Evolutionary conservation across 1,284 basidiomycete species (phyloP), one percentile per base, ranked within the genome.

Genomic region (Marasmius sp.): DNA sequence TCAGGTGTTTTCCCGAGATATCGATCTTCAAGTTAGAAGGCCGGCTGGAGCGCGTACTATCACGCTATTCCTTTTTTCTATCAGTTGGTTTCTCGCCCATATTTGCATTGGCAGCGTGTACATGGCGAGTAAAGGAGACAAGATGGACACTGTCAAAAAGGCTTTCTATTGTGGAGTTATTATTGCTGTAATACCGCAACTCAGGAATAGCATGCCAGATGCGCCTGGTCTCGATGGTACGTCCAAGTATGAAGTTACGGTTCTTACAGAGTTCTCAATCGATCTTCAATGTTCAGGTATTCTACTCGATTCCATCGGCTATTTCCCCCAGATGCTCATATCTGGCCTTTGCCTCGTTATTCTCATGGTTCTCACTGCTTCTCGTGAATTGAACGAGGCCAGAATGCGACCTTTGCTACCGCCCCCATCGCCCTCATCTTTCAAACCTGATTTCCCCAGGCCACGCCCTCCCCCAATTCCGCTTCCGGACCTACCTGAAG

Each of bases 271-370:
- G 34, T 2, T 43, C 8, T 33, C 22, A 12, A 22, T 20, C 27
- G n/a, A 38, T 34, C 6, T 16, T 10, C 9, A 8, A 37, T n/a
- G 2, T 27, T 27, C 27, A 84, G 82, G 81, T 61, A 78, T 83
- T 16, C 70, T 84, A 18, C 80, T 84, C 58, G 81, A 86, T 67
- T 75, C 74, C 58, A 84, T 86, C 50, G 84, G 83, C 4, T 83
- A 79, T 69, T 85, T 86, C 69, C 82, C 83, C 8, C 84, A 86
- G 67, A 84, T 85, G 81, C 71, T 83, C n/a, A 70, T 83, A 36
- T 70, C 75, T 22, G 76, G 77, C 9, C 69, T 77, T 1, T 79
- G 78, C 7, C 73, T 75, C 16, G 70, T 82, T 38, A 63, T 72
- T 16, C 71, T 85, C 4, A 72, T 85, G 45, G 68, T 81, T 43